Base-by-base conservation (phyloP, 2,329 filamentous ascomycete species). In the Neurospora sp. region DNA sequence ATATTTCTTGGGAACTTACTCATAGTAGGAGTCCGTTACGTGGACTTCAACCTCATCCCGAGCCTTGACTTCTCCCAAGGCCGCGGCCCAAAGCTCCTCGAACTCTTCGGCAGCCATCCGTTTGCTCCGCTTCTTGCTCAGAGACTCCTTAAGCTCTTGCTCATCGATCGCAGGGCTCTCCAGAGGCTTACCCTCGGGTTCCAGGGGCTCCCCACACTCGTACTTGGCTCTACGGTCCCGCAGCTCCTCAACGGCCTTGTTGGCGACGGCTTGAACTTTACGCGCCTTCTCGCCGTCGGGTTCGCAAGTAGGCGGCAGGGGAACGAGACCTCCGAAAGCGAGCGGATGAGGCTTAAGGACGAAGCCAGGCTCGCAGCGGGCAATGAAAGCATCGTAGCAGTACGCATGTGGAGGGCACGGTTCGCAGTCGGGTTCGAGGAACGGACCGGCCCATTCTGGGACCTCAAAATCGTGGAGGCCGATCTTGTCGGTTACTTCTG, bases 251-350 rank as follows among this genome's bases (percentile, higher is more conserved):
- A 98, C 87, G 1, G 92, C 93, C 78, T 90, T 91, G 78, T 98
- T 91, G 8, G 94, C 93, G 17, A 99, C 93, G 23, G 90, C 88
- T 76, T 95, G 92, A 67, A 98, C 91, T 19, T 92, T 91, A 46
- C 92, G 89, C 8, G 91, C 92, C 79, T 97, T 97, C 76, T 96
- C 93, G 71, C 93, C 93, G 79, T 99, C 96, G 0, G 96, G 92
- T 80, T 97, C 95, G 79, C 96, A 99, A 4, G 92, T 94, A 1
- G 96, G 95, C 6, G 94, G 89, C 8, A 99, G 82, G 8, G 96
- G 96, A 5, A 98, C 77, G 3, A 96, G 77, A 0, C 96, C 94
- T 67, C 90, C 89, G 0, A 97, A 79, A 0, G 93, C 91, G 28
- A 98, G 83, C 1, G 95, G 94, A 78, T 98, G 95, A 0, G 89